Conservation (phyloP, 2,329 filamentous ascomycete genomes). For the Fusarium udum region DNA sequence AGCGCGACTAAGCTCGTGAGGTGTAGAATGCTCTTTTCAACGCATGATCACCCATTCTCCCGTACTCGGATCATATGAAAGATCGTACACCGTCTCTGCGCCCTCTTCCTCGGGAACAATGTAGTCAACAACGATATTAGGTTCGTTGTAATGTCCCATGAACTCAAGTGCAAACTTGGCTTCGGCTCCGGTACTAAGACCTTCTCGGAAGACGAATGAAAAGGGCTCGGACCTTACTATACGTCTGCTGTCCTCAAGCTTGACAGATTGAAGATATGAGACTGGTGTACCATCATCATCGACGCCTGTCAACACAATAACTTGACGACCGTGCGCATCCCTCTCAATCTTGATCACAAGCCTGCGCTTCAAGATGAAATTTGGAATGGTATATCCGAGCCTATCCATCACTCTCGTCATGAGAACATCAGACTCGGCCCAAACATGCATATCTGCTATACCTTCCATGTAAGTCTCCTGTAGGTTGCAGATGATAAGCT, state of each 20-base stretch:
- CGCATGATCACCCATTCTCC: conserved; percentile 20
- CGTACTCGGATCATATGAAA: conserved; percentile 20
- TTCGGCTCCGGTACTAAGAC: conserved; percentile 31
- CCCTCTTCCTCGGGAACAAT: neutral
- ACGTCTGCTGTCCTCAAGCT: conserved; percentile 50
- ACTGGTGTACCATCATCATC: conserved; percentile 54
- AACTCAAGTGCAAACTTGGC: conserved; percentile 56
- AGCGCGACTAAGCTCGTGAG: neutral
- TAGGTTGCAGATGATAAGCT: conserved; percentile 57
- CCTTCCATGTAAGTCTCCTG: conserved; percentile 55
- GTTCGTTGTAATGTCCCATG: conserved; percentile 59
- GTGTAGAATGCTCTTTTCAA: rapidly evolving
- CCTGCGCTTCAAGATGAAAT: conserved; percentile 50
- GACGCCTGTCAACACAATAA: conserved; percentile 46
- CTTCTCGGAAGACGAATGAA: conserved; percentile 47
- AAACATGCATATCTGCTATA: conserved; percentile 47
- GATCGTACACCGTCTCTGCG: neutral
- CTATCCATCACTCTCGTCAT: conserved; percentile 54
- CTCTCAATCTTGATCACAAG: conserved; percentile 45
- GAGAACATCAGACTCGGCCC: conserved; percentile 50
- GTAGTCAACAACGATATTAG: conserved; percentile 43
- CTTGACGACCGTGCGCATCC: conserved; percentile 36
- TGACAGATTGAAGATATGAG: conserved; percentile 53
- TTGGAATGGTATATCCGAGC: conserved; percentile 49
- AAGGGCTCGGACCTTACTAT: conserved; percentile 51